Evolutionary conservation across 1,284 basidiomycete species (phyloP), one percentile per base, ranked within the genome.

Genomic region (Cutaneotrichosporon mucoides): DNA sequence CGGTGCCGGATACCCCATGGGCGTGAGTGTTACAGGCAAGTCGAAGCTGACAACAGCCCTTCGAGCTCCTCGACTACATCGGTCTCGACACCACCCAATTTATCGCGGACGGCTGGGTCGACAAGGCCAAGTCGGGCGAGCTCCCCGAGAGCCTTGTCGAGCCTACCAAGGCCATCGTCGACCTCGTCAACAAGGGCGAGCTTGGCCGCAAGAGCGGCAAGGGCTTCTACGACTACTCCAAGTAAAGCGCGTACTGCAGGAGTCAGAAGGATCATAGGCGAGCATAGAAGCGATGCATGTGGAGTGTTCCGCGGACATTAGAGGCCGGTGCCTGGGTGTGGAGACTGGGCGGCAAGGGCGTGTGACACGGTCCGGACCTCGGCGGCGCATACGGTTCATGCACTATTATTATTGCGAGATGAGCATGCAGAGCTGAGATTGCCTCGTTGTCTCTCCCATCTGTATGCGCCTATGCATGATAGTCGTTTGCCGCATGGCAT

Each of bases 31-130:
- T n/a, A 40, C 12, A 55, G 37, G 12, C 13, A 24, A 24, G 24
- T 24, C 24, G 24, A 24, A 16, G n/a, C 45, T 47, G 16, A 49
- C 47, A 13, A 69, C 76, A 82, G 65, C 83, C 83, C 34, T 40
- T 40, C 38, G 38, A 40, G 12, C 38, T 40, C 38, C 78, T 81
- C 36, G 83, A 84, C 70, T 80, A 82, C 57, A 80, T 83, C 46
- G 82, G 82, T 43, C 75, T 84, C 49, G 77, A 78, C 64, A 79
- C 77, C 15, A 73, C 75, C 35, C 72, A 72, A n/a, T 77, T 81
- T 73, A 84, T 84, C 64, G 74, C 81, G 33, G 67, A 73, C 53
- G 83, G 83, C 59, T 84, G 83, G 83, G 72, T 80, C 44, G 79
- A 82, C 55, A 79, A 80, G 55, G 78, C 81, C 34, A 78, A 76